Base-by-base conservation (phyloP, 176 grass and related monocot genomes). In the Bothriochloa decipiens region DNA sequence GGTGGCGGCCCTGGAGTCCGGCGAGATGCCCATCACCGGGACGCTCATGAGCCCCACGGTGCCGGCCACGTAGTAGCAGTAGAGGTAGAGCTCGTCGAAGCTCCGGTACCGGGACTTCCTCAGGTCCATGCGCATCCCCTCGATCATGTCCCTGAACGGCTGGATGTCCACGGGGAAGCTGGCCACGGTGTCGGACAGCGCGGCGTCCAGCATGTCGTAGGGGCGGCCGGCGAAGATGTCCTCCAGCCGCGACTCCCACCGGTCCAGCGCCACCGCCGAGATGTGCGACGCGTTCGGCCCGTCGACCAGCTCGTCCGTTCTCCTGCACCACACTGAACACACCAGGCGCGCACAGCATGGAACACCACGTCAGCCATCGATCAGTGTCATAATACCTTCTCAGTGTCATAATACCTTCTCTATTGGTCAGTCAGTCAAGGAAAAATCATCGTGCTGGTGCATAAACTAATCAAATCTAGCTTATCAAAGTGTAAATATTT, bases 181-280 rank as follows among this genome's bases (percentile, higher is more conserved):
- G 22, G 40, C 39, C 7, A 95, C 89, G 10, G 93, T 95, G 81
- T 98, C 87, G 61, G 93, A 79, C 35, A 98, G 91, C 6, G 96
- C 93, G 5, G 93, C 96, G 91, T 98, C 96, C 1, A 98, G 88
- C 96, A 95, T 95, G 87, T 98, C 96, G 76, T 98, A 98, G 29
- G 96, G 93, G 0, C 79, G 75, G 3, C 96, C 91, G 13, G 81
- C 76, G 85, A 98, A 95, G 43, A 89, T 65, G 90, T 95, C 96
- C 50, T 98, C 96, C 17, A 98, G 90, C 58, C 93, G 72, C 46
- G 89, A 81, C 27, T 94, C 96, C 96, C 96, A 98, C 25, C 96
- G 78, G 74, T 95, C 93, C 57, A 98, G 23, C 50, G 96, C 96
- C 46, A 92, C 49, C 1, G 96, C 93, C 11, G 96, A 92, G 12